phyloP scores from a whole-genome alignment of 108 stramenopile species.

The Schizochytrium sp. region DNA sequence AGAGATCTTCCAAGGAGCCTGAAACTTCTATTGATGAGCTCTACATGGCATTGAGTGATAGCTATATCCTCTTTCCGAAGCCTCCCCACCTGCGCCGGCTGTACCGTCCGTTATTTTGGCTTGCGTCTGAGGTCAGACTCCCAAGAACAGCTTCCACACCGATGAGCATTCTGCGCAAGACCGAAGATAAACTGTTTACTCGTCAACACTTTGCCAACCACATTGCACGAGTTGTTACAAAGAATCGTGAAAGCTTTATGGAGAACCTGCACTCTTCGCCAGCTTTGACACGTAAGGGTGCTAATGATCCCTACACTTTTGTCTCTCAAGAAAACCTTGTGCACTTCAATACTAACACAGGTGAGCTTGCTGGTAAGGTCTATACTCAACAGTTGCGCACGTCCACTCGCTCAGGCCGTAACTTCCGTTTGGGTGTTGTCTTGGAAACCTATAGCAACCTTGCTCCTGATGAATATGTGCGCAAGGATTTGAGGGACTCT shows the following conservation, averaged over 20 bases:
- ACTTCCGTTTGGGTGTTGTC: neutral
- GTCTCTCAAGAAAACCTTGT: no score
- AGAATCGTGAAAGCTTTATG: no score
- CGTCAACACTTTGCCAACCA: neutral
- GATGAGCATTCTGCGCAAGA: no score
- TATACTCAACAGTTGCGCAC: neutral
- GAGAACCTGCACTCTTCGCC: no score
- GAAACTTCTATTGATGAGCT: neutral
- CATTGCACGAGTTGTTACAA: no score
- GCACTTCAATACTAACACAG: neutral
- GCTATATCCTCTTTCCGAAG: slow-evolving; percentile 31
- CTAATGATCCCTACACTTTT: no score
- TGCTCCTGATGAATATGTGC: neutral
- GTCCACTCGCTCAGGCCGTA: neutral
- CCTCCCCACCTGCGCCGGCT: neutral
- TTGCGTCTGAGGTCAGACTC: neutral
- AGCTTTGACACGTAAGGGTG: no score
- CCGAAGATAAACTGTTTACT: neutral
- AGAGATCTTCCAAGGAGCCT: neutral
- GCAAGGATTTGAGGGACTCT: neutral
- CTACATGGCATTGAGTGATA: neutral
- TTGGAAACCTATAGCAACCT: neutral
- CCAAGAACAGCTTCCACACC: neutral
- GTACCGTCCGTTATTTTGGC: slow-evolving; percentile 14
- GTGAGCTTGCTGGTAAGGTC: neutral